phyloP scores from a whole-genome alignment of 345 rosid species.

The Orychophragmus violaceus region DNA sequence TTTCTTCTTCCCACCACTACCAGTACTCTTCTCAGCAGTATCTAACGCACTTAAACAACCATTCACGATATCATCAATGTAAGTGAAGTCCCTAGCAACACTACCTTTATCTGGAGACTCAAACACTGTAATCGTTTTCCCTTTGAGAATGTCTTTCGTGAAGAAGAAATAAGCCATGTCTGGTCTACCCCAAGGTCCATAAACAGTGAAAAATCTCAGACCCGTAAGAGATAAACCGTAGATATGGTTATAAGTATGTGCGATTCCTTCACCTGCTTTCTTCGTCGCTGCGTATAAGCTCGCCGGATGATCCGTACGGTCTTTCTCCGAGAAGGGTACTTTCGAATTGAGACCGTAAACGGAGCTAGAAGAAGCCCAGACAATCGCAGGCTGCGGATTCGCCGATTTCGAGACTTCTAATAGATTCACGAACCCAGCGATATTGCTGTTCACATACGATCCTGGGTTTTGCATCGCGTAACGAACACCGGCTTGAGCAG shows the following conservation, averaged over 20 bases:
- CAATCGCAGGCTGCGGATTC: constrained; percentile 55
- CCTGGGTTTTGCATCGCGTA: constrained; percentile 63
- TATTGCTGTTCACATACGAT: constrained; percentile 58
- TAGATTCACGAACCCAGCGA: constrained; percentile 58
- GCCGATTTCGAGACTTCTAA: constrained; percentile 51
- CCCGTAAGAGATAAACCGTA: constrained; percentile 63
- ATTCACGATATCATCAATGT: constrained; percentile 59
- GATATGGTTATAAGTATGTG: constrained; percentile 59
- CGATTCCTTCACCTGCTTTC: constrained; percentile 68
- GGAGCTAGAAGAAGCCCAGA: constrained; percentile 75
- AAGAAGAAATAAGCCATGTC: constrained; percentile 73
- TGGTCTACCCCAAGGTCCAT: constrained; percentile 76
- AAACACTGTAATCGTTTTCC: constrained; percentile 42
- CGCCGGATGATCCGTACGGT: constrained; percentile 55
- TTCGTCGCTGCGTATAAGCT: constrained; percentile 65
- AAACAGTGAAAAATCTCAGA: constrained; percentile 59
- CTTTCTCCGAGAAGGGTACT: constrained; percentile 66
- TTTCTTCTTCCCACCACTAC: constrained; percentile 57
- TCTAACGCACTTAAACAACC: constrained; percentile 59
- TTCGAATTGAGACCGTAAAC: constrained; percentile 58
- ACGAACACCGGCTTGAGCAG: constrained; percentile 65
- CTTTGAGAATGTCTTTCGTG: constrained; percentile 48
- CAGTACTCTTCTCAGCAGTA: constrained; percentile 61
- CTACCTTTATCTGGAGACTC: constrained; percentile 46
- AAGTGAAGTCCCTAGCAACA: constrained; percentile 64